Evolutionary conservation across 805 yeast species (phyloP).

Genomic region (Cyberlindnera veronae): DNA sequence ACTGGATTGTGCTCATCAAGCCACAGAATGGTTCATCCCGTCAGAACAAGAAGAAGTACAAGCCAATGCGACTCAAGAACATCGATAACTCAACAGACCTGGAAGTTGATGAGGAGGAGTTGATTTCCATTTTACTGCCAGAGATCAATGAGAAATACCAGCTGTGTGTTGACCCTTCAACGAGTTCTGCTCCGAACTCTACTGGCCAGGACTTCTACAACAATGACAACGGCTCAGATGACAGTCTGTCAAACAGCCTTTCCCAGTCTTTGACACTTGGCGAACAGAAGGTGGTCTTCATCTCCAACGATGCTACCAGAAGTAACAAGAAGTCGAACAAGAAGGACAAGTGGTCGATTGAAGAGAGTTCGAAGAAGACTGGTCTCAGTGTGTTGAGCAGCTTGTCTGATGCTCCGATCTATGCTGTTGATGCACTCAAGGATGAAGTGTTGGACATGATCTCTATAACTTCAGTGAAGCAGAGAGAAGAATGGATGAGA

Average conservation of each 20-base stretch:
- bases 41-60: slow-evolving; percentile 49
- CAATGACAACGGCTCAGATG: slow-evolving; percentile 23
- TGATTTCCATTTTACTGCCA: slow-evolving; percentile 41
- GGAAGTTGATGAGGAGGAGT: slow-evolving; percentile 72
- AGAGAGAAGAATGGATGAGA: slow-evolving; percentile 73
- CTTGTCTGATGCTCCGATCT: slow-evolving; percentile 64
- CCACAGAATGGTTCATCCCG: slow-evolving; percentile 45
- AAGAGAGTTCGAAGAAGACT: slow-evolving; percentile 66
- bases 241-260: slow-evolving; percentile 24
- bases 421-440: slow-evolving; percentile 69
- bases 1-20: slow-evolving; percentile 74
- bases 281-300: slow-evolving; percentile 57
- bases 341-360: slow-evolving; percentile 72
- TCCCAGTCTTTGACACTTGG: slow-evolving; percentile 28
- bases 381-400: slow-evolving; percentile 50
- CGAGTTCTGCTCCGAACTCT: slow-evolving; percentile 8
- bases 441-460: slow-evolving; percentile 88
- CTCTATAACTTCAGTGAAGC: slow-evolving; percentile 67
- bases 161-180: neutral
- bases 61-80: slow-evolving; percentile 73
- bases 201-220: slow-evolving; percentile 22
- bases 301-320: slow-evolving; percentile 78
- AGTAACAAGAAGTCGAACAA: slow-evolving; percentile 72
- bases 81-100: slow-evolving; percentile 55
- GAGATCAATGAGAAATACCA: slow-evolving; percentile 22